Evolutionary conservation across 495 filamentous ascomycete species (phyloP), one percentile per base, ranked within the genome.

Genomic region (Annulohypoxylon moriforme): DNA sequence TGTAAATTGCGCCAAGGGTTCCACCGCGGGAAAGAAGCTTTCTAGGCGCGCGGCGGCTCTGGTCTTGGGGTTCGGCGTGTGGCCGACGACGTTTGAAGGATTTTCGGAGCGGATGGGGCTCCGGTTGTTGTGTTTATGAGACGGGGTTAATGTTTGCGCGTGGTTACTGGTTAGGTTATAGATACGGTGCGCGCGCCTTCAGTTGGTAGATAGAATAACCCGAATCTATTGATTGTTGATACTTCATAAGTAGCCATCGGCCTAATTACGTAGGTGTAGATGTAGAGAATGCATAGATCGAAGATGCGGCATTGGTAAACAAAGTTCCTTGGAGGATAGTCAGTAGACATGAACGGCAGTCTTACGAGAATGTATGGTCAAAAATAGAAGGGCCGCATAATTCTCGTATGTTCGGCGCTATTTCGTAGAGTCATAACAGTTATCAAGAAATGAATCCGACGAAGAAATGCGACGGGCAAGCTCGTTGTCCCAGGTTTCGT

Each of bases 21-120:
- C 34, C 57, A 60, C 57, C 9, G 22, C 57, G 57, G 57, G 22
- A 60, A 24, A 60, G 57, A 52, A 52, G 34, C 57, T 36, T 34
- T 60, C 57, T 60, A 29, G 57, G 57, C 57, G 38, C 57, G 38
- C 24, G 11, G 47, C 47, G 24, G 22, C 24, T 25, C 47, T 25
- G 47, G 20, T 47, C 44, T 47, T 47, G 44, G 44, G 20, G 27
- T 3, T 11, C 22, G 22, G 46, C 10, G 46, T 9, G 46, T 4
- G 46, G 46, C 46, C 46, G 46, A 49, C 46, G 46, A 49, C 46
- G 18, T 49, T 49, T 11, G 22, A 24, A 24, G 9, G 46, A 11
- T 13, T 49, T 11, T 24, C 22, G 22, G 46, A 22, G 16, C 44
- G 13, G 40, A 44, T 13, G 40, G 40, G 40, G 40, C 40, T 44